Conservation (phyloP, 495 filamentous ascomycete species). For the Tuber calosporum region DNA sequence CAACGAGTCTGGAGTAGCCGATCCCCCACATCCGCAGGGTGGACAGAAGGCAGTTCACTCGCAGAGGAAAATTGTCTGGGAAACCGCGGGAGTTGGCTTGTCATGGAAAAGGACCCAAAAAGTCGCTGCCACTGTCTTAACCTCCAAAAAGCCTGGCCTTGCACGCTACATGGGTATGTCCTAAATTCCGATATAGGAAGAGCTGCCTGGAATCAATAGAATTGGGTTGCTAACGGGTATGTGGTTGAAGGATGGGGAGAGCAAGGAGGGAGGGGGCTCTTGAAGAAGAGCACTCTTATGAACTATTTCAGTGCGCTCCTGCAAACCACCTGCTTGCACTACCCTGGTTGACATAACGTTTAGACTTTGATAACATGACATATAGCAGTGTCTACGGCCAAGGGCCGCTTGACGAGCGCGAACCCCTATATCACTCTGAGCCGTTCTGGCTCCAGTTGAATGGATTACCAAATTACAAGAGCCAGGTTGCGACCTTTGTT, state of each 20-base stretch:
- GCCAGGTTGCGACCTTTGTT: slow-evolving; percentile 26
- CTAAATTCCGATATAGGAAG: neutral
- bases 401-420: slow-evolving; percentile 33
- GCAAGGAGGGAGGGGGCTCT: slow-evolving; percentile 31
- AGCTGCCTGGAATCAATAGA: neutral
- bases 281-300: slow-evolving; percentile 39
- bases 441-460: slow-evolving; percentile 36
- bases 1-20: slow-evolving; percentile 7
- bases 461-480: slow-evolving; percentile 18
- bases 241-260: slow-evolving; percentile 31
- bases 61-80: slow-evolving; percentile 14
- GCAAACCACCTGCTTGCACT: slow-evolving; percentile 4
- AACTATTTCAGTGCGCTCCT: slow-evolving; percentile 37
- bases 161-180: slow-evolving; percentile 7
- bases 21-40: slow-evolving; percentile 2
- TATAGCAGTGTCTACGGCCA: slow-evolving; percentile 35
- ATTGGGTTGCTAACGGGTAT: neutral
- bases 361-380: slow-evolving; percentile 36
- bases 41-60: neutral
- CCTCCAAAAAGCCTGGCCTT: slow-evolving; percentile 20
- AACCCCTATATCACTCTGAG: slow-evolving; percentile 41
- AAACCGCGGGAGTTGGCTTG: slow-evolving; percentile 10
- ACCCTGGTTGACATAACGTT: slow-evolving; percentile 16
- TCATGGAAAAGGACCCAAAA: slow-evolving; percentile 8
- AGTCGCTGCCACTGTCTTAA: slow-evolving; percentile 9